Conservation (phyloP, 805 yeast genomes). For the Suhomyces vadensis region DNA sequence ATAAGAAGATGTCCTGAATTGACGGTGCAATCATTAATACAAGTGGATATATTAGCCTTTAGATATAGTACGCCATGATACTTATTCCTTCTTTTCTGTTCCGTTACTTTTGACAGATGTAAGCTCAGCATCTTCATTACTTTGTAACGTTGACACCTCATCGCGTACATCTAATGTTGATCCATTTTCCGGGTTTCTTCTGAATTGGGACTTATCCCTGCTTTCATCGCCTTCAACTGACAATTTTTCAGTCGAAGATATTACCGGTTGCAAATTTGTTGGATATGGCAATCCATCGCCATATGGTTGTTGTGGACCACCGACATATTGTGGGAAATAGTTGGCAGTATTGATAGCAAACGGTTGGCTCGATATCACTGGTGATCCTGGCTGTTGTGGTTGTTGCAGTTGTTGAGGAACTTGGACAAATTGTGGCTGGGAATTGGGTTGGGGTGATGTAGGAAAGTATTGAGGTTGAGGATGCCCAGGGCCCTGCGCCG, state of each 20-base stretch:
- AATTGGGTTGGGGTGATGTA: slow-evolving; percentile 28
- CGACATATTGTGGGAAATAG: slow-evolving; percentile 17
- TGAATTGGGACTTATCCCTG: background rate
- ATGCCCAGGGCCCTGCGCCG: slow-evolving; percentile 24
- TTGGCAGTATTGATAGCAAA: slow-evolving; percentile 17
- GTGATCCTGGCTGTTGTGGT: slow-evolving; percentile 7
- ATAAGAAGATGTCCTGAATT: too few species aligned
- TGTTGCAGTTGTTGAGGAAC: slow-evolving; percentile 8
- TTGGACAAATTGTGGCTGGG: slow-evolving; percentile 13
- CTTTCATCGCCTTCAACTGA: background rate
- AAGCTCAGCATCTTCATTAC: slow-evolving; percentile 5
- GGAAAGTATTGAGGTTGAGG: slow-evolving; percentile 39
- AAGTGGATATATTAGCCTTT: too few species aligned
- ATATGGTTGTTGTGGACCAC: slow-evolving; percentile 13
- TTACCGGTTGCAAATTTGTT: slow-evolving; percentile 13
- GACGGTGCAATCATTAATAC: too few species aligned
- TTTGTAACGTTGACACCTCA: slow-evolving; percentile 16
- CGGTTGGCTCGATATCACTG: slow-evolving; percentile 8
- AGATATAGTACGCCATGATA: too few species aligned
- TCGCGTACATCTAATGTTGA: slow-evolving; percentile 5
- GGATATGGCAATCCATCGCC: slow-evolving; percentile 20
- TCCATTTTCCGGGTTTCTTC: background rate
- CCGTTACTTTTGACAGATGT: background rate
- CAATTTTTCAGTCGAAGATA: slow-evolving; percentile 4
- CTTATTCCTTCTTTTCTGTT: background rate